Evolutionary conservation across 1,139 yeast species (phyloP), one percentile per base, ranked within the genome.

Genomic region (Geotrichum fermentans): DNA sequence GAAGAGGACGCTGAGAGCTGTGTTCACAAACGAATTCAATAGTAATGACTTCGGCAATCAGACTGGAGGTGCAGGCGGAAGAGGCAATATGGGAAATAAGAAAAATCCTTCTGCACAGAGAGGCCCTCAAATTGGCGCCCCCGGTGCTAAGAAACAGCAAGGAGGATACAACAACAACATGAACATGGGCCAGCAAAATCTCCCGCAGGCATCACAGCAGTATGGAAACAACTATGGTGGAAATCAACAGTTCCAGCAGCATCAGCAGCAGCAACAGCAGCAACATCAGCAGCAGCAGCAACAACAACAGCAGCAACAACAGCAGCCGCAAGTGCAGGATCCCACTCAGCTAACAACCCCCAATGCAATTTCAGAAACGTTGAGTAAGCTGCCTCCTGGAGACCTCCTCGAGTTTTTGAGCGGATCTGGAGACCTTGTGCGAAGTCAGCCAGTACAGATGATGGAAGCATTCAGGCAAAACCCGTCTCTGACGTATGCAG

Each of bases 401-500:
- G 76, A 82, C 45, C 78, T 82, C 39, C 70, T 70, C 44, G 79
- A 75, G 52, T 70, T 82, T 33, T 60, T 89, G 35, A 71, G 70
- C 41, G 88, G 83, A 51, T 79, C 89, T 21, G 81, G 82, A 55
- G 68, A 72, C 20, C 80, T 89, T 79, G 72, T 86, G 16, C 68
- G 71, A 7, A 76, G 75, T 38, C 76, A 83, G 55, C 88, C 90
- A 0, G 73, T 73, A 11, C 73, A 83, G 53, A 84, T 86, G 67
- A 77, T 75, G 47, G 75, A 75, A 26, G 68, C 89, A 40, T 71
- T 90, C 28, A 77, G 76, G 37, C 78, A 80, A 53, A 82, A 83
- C 55, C 95, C 95, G 0, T 96, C 87, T 59, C 69, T 90, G 47
- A 72, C 87, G 1, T 88, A 83, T 62, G 94, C 96, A 0, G 70